A percentile compares a stretch with the other conserved stretches of the same genome.
Conservation (phyloP, 345 rosid species). For the Gossypium anomalum region DNA sequence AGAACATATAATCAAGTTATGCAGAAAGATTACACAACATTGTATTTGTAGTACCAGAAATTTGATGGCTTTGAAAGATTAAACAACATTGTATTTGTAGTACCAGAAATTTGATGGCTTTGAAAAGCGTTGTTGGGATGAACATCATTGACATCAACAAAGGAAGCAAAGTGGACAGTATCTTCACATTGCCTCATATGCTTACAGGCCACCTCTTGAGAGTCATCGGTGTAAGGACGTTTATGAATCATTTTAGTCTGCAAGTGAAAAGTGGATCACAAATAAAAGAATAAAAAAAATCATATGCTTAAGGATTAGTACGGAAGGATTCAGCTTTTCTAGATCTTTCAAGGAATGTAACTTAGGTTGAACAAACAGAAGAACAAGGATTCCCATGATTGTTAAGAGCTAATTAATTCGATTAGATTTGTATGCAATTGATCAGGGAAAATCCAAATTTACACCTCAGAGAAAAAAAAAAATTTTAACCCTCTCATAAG, state of each 20-base stretch:
- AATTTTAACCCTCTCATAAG: neutral
- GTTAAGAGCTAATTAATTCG: neutral
- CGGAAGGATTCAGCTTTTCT: neutral
- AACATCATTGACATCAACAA: constrained; percentile 20
- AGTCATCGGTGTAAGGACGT: constrained; percentile 42
- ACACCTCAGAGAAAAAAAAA: neutral
- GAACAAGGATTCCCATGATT: neutral
- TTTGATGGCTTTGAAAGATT: neutral
- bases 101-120: constrained; percentile 35
- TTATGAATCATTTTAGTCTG: constrained; percentile 49
- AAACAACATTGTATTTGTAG: neutral
- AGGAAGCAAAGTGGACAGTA: constrained; percentile 18
- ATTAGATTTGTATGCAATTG: neutral
- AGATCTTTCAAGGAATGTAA: neutral
- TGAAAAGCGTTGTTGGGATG: constrained; percentile 15
- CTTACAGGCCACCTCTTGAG: constrained; percentile 39
- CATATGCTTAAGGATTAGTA: neutral
- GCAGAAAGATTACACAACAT: neutral
- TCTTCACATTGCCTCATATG: constrained; percentile 37
- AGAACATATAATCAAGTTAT: neutral
- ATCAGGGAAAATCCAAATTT: neutral
- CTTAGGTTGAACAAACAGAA: neutral
- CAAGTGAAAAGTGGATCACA: constrained; percentile 5
- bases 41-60: constrained; percentile 34
- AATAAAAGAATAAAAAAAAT: neutral